Percentiles rank a stretch among this genome's conserved stretches.
Conservation (phyloP, 352 stramenopile species). For the Phytophthora agathidicida region DNA sequence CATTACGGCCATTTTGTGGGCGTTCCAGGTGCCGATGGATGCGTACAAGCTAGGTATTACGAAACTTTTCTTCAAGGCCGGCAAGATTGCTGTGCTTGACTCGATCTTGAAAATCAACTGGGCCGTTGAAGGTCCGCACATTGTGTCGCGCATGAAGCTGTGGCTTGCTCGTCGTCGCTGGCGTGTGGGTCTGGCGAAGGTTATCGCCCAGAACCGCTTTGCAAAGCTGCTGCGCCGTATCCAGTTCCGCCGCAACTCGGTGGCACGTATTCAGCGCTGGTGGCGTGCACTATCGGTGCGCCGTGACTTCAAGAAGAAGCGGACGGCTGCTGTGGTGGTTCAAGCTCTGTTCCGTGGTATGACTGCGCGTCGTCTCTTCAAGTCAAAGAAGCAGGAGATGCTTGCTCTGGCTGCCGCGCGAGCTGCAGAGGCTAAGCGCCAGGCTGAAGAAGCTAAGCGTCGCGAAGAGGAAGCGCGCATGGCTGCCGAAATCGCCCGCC, state of each 20-base stretch:
- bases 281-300: constrained; percentile 78
- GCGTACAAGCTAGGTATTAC: constrained; percentile 89
- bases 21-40: constrained; percentile 87
- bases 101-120: constrained; percentile 89
- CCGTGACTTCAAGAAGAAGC: constrained; percentile 85
- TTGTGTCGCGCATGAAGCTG: constrained; percentile 80
- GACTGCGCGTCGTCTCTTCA: constrained; percentile 73
- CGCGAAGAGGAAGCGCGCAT: constrained; percentile 80
- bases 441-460: constrained; percentile 86
- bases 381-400: constrained; percentile 88
- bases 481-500: constrained; percentile 61
- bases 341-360: constrained; percentile 85
- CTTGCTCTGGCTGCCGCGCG: constrained; percentile 76
- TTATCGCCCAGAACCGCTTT: constrained; percentile 73
- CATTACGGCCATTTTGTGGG: constrained; percentile 89
- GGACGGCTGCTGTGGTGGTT: constrained; percentile 69
- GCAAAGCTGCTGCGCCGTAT: constrained; percentile 63
- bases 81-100: constrained; percentile 90
- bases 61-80: constrained; percentile 92
- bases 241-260: constrained; percentile 60
- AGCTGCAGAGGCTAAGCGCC: constrained; percentile 71
- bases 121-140: constrained; percentile 87
- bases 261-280: constrained; percentile 81
- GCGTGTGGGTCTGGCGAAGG: constrained; percentile 84
- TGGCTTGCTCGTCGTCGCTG: constrained; percentile 86